phyloP scores from a whole-genome alignment of 495 filamentous ascomycete genomes.

The Physcia stellaris region DNA sequence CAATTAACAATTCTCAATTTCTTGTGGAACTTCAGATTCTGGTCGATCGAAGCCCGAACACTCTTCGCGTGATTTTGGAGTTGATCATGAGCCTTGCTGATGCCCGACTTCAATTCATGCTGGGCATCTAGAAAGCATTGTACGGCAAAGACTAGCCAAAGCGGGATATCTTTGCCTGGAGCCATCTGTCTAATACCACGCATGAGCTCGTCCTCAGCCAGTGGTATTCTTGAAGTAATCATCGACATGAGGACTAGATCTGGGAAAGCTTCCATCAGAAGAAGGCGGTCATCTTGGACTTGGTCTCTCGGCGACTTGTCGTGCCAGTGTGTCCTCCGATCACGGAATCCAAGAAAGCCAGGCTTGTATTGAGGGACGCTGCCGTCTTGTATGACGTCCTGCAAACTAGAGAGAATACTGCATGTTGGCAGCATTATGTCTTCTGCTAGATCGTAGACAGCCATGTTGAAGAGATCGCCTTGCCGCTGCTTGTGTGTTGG shows the following conservation, averaged over 20 bases:
- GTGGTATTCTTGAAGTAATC: constrained; percentile 2
- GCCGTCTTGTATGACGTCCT: too few relatives aligned
- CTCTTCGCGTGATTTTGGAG: constrained; percentile 9
- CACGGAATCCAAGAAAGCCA: constrained; percentile 19
- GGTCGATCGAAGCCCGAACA: constrained; percentile 16
- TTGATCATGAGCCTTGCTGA: constrained; percentile 7
- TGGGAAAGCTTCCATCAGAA: constrained; percentile 20
- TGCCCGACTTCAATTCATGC: constrained; percentile 15
- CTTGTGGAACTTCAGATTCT: constrained; percentile 23
- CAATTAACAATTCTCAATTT: constrained; percentile 20
- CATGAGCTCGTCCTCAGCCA: constrained; percentile 26
- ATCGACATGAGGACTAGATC: constrained; percentile 16
- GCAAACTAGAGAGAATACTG: constrained; percentile 14
- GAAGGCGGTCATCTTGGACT: constrained; percentile 18
- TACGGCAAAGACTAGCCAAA: constrained; percentile 24
- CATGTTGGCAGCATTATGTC: constrained; percentile 14
- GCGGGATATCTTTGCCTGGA: constrained; percentile 12
- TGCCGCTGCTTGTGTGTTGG: constrained; percentile 2
- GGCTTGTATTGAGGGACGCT: constrained; percentile 19
- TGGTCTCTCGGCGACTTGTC: constrained; percentile 17
- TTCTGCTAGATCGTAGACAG: constrained; percentile 21
- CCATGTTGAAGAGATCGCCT: constrained; percentile 15
- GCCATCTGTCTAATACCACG: constrained; percentile 19
- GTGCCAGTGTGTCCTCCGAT: constrained; percentile 17
- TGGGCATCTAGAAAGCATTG: constrained; percentile 30